Percentiles rank a stretch among this genome's conserved stretches.
Evolutionary conservation across 1,284 basidiomycete genomes (phyloP).

Genomic region (Cutaneotrichosporon sp.): DNA sequence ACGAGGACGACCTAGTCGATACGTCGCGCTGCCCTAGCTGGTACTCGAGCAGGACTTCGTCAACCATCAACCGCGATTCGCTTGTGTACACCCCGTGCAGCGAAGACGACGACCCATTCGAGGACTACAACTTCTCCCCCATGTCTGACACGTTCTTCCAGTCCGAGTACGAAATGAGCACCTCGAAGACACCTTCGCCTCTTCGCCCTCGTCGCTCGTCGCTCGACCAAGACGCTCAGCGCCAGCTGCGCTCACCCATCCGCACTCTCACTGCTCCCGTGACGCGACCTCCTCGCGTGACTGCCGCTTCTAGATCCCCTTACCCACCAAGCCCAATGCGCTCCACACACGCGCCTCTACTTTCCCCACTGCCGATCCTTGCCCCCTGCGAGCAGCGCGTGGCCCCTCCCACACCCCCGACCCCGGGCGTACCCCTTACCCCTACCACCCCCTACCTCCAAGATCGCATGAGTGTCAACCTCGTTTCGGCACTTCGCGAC

Average conservation of each 20-base stretch:
- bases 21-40: background rate
- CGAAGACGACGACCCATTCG: background rate
- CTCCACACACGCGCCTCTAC: slow-evolving; percentile 1
- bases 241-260: background rate
- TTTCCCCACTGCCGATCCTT: slow-evolving; percentile 26
- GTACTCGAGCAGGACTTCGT: slow-evolving; percentile 3
- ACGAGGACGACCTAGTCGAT: slow-evolving; percentile 10
- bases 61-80: slow-evolving; percentile 6
- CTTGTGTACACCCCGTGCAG: slow-evolving; percentile 8
- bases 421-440: slow-evolving; percentile 10
- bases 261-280: slow-evolving; percentile 5
- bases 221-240: background rate
- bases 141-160: background rate
- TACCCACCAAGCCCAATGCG: slow-evolving; percentile 2
- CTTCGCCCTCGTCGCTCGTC: background rate
- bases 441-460: slow-evolving; percentile 8
- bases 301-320: slow-evolving; percentile 1
- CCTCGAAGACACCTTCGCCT: background rate
- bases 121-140: background rate
- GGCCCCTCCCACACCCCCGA: background rate
- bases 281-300: slow-evolving; percentile 10
- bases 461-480: slow-evolving; percentile 8
- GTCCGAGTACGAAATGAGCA: background rate
- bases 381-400: slow-evolving; percentile 15
- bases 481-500: slow-evolving; percentile 17